phyloP scores from a whole-genome alignment of 768 basidiomycete species.

The Aureoboletus auriporus region DNA sequence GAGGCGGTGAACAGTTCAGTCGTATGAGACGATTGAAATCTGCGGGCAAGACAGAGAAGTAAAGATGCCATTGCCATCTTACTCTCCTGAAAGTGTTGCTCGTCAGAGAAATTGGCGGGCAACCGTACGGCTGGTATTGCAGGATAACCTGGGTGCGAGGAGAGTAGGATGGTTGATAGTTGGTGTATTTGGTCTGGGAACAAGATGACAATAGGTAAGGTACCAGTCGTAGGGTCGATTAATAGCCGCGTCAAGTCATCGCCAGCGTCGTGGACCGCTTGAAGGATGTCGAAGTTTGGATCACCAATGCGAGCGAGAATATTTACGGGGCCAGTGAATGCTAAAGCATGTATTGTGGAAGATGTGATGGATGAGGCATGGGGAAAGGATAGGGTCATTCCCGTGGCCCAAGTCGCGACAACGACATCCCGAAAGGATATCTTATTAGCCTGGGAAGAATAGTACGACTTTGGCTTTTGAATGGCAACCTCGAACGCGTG shows the following conservation, averaged over 20 bases:
- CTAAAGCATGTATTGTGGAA: constrained; percentile 16
- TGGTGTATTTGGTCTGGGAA: constrained; percentile 37
- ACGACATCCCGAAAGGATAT: constrained; percentile 37
- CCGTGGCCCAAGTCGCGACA: constrained; percentile 35
- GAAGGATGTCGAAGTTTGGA: constrained; percentile 35
- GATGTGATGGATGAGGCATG: constrained; percentile 19
- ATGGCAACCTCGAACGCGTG: constrained; percentile 41
- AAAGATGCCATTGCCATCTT: constrained; percentile 37
- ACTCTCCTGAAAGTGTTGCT: constrained; percentile 20
- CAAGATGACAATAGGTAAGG: constrained; percentile 40
- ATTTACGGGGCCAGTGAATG: constrained; percentile 20
- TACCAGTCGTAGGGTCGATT: constrained; percentile 32
- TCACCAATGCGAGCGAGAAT: constrained; percentile 25
- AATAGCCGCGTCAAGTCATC: constrained; percentile 32
- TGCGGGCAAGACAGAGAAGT: constrained; percentile 43
- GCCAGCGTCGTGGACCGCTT: constrained; percentile 32
- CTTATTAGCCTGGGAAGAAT: constrained; percentile 11
- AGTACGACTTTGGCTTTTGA: constrained; percentile 24
- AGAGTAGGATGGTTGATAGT: constrained; percentile 36
- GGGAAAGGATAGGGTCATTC: constrained; percentile 27
- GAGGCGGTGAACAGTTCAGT: constrained; percentile 22
- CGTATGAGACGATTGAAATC: constrained; percentile 34
- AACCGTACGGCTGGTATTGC: constrained; percentile 25
- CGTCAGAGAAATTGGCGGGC: constrained; percentile 24
- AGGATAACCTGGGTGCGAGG: constrained; percentile 31